Percentiles rank a stretch among this genome's conserved stretches.
Conservation (phyloP, 2,329 filamentous ascomycete genomes). For the Ophiostoma angusticollis region DNA sequence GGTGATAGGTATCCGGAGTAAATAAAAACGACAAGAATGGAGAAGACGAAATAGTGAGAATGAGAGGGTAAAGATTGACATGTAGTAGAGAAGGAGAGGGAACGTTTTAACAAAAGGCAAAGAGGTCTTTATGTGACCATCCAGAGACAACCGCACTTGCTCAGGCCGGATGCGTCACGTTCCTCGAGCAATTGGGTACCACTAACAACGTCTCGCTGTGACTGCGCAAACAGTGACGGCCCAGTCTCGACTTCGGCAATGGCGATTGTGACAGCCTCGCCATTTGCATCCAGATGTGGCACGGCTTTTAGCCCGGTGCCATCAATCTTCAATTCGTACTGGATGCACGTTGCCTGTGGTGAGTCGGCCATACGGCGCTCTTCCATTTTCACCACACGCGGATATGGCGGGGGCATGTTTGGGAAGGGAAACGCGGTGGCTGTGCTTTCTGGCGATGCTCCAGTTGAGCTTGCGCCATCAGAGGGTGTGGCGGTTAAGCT, state of each 20-base stretch:
- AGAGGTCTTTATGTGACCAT: conserved; percentile 33
- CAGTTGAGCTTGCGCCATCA: not conserved
- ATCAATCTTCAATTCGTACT: conserved; percentile 31
- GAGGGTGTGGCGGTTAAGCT: not conserved
- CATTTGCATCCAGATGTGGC: conserved; percentile 24
- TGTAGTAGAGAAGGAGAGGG: not conserved
- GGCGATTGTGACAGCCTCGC: conserved; percentile 28
- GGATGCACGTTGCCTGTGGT: conserved; percentile 31
- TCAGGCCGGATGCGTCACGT: conserved; percentile 26
- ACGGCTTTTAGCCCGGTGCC: conserved; percentile 21
- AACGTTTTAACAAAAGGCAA: not conserved
- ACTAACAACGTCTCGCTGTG: not conserved
- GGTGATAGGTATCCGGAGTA: no score
- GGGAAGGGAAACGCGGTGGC: not conserved
- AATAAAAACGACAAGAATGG: no score
- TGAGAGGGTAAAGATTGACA: not conserved
- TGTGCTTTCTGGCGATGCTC: conserved; percentile 2
- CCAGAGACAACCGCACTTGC: conserved; percentile 42
- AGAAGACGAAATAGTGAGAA: no score
- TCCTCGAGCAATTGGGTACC: conserved; percentile 5
- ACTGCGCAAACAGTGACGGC: conserved; percentile 4
- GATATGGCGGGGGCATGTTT: conserved; percentile 27
- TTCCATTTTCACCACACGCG: conserved; percentile 40
- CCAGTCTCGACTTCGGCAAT: conserved; percentile 30
- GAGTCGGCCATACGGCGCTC: conserved; percentile 34